Evolutionary conservation across 148 eudicot genomes (phyloP), one percentile per base, ranked within the genome.

Genomic region (Arbutus unedo): DNA sequence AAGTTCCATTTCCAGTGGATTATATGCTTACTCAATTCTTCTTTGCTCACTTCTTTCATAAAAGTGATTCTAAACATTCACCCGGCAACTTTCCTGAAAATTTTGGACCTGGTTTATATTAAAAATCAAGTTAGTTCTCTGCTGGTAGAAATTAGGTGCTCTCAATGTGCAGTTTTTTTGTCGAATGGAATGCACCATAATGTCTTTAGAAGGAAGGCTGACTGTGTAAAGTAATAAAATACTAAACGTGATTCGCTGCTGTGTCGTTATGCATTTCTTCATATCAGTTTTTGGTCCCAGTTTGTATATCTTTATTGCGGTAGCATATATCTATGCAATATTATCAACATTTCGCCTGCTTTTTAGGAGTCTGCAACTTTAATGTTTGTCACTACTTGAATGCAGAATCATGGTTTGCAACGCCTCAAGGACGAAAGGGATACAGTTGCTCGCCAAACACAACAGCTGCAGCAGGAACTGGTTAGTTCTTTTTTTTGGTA

Each of bases 391-490:
- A 25, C 31, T 78, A 51, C 13, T 44, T 43, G 57, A 56, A n/a
- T 79, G 67, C 80, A 90, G 91, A 89, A 84, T 85, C 91, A 86
- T 77, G 89, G 60, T 54, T 59, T 95, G 83, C 90, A 91, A 84
- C 89, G 84, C 6, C 83, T 90, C 64, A 91, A 88, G 87, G 92
- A 88, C 41, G 97, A 93, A 73, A 91, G 92, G 81, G 97, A 95
- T 90, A 88, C 90, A 77, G 92, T 87, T 81, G 85, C 92, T 64
- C 91, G 84, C 79, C 94, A 89, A 85, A 90, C 92, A 25, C 89
- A 90, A 60, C 92, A 89, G 76, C 91, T 95, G 66, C 92, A 90
- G 88, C 88, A 87, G 79, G 94, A 95, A 71, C 76, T 95, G 92
- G 98, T 95, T 81, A 82, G 89, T 87, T 43, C 5, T n/a, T 74